phyloP scores from a whole-genome alignment of 306 rosid species.

The Trifolium repens region DNA sequence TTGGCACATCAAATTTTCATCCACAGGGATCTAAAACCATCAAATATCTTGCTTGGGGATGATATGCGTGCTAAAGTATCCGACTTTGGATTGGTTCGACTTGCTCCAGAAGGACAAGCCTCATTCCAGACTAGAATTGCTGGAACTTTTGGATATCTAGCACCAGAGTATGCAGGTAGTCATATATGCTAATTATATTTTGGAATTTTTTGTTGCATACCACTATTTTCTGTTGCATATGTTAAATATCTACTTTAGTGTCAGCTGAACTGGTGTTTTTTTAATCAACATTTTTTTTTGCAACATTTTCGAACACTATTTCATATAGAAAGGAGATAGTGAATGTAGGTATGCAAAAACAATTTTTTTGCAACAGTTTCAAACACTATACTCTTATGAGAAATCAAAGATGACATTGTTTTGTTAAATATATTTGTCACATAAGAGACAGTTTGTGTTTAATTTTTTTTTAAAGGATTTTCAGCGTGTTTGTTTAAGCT shows the following conservation, averaged over 20 bases:
- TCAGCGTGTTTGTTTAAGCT: background rate
- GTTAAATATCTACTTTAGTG: background rate
- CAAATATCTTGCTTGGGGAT: constrained; percentile 93
- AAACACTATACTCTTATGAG: background rate
- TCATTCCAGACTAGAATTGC: constrained; percentile 86
- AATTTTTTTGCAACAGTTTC: background rate
- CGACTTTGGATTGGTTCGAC: constrained; percentile 94
- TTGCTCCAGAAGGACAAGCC: constrained; percentile 86
- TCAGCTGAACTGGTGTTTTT: background rate
- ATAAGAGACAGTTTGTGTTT: no score
- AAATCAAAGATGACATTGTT: background rate
- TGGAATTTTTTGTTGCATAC: constrained; percentile 8
- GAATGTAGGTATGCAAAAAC: background rate
- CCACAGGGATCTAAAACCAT: constrained; percentile 93
- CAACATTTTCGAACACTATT: no score
- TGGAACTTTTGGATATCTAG: constrained; percentile 94
- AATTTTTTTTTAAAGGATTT: background rate
- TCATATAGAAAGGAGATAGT: background rate
- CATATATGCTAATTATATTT: constrained; percentile 1
- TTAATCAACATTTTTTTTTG: no score
- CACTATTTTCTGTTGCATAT: constrained; percentile 11
- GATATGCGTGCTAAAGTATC: constrained; percentile 93
- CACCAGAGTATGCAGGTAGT: constrained; percentile 95
- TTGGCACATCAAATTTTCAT: constrained; percentile 88
- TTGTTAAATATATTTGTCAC: background rate